These are phyloP conservation scores for Fusarium sp. DNA, from an alignment of 2,329 filamentous ascomycete genomes.

Conservation along the genomic window DNA sequence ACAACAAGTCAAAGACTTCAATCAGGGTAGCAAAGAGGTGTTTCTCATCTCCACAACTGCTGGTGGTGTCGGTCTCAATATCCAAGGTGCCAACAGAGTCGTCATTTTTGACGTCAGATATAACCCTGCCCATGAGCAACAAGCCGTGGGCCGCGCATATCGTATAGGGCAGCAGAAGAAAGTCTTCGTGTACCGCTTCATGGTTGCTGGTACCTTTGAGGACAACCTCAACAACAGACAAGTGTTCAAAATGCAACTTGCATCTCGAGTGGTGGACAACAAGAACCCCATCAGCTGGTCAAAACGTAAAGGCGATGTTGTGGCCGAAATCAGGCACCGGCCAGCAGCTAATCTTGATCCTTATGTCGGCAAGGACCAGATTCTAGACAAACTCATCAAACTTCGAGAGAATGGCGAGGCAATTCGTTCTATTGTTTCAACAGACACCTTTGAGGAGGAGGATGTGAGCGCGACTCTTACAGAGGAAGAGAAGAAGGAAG, in stretches of 20 bases:
- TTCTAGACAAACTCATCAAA: conserved; percentile 65
- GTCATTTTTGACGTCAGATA: conserved; percentile 87
- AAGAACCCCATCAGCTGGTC: conserved; percentile 79
- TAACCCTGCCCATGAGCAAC: conserved; percentile 84
- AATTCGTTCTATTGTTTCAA: conserved; percentile 71
- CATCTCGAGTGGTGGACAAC: conserved; percentile 84
- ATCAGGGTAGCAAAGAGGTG: conserved; percentile 66
- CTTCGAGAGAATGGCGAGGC: conserved; percentile 51
- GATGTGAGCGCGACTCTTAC: conserved; percentile 68
- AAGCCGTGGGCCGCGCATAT: conserved; percentile 88
- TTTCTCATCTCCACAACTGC: conserved; percentile 87
- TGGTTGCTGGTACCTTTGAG: conserved; percentile 84
- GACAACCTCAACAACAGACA: conserved; percentile 77
- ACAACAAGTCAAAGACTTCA: conserved; percentile 75
- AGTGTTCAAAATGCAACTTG: conserved; percentile 85
- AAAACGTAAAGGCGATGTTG: conserved; percentile 65
- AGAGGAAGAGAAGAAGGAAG: conserved; percentile 69
- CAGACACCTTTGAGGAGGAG: conserved; percentile 79
- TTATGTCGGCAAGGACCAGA: conserved; percentile 71
- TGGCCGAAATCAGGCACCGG: conserved; percentile 68
- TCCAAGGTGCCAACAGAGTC: conserved; percentile 85
- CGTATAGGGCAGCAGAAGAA: conserved; percentile 84
- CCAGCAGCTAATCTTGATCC: conserved; percentile 62
- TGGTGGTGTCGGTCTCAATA: conserved; percentile 85
- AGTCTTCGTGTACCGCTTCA: conserved; percentile 87